A percentile compares a stretch with the other conserved stretches of the same genome.
Evolutionary conservation across 345 rosid species (phyloP).

Genomic region (Aethionema arabicum): DNA sequence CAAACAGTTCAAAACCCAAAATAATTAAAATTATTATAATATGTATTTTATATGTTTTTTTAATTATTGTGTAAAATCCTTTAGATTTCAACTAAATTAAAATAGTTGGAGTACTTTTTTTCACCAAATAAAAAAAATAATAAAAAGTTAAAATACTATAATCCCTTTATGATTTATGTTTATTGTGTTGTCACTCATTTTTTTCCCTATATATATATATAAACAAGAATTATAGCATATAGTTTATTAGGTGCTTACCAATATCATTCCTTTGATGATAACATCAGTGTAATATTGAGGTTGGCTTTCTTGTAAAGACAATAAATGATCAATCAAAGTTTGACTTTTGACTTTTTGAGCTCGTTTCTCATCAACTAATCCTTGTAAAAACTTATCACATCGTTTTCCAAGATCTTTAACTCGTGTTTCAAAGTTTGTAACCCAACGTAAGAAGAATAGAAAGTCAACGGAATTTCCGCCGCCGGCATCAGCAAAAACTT

Average conservation of each 20-base stretch:
- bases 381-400: constrained; percentile 44
- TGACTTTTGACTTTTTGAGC: constrained; percentile 16
- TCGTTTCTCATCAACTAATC: constrained; percentile 45
- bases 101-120: no score
- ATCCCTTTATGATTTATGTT: no score
- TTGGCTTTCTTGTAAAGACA: constrained; percentile 47
- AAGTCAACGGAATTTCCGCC: constrained; percentile 31
- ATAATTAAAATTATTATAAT: no score
- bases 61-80: no score
- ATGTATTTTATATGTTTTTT: no score
- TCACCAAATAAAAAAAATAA: no score
- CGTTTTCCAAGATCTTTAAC: constrained; percentile 29
- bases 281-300: constrained; percentile 49
- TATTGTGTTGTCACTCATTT: no score
- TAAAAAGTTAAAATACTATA: no score
- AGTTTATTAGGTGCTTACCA: constrained; percentile 2
- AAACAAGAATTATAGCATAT: neutral
- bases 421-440: constrained; percentile 29
- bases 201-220: neutral
- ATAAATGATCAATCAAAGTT: constrained; percentile 50
- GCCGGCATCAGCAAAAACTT: constrained; percentile 3
- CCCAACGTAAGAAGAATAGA: constrained; percentile 37
- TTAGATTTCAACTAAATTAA: no score
- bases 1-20: no score
- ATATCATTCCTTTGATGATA: constrained; percentile 50